These are phyloP conservation scores for bread wheat (Triticum aestivum) DNA, from an alignment of 176 grass and related monocot genomes.

Conservation along the genomic window IWGSC_CS_RefSeq_v2.1 NC_057808.1:137982657-137983156, in stretches of 20 bases:
- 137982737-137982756: conserved; percentile 63
- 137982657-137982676: conserved; percentile 40
- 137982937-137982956: conserved; percentile 3
- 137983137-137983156: neutral
- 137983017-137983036: neutral
- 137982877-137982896: neutral
- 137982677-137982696: conserved; percentile 35
- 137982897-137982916: neutral
- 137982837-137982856: conserved; percentile 17
- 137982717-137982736: conserved; percentile 36
- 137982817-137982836: neutral
- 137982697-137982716: conserved; percentile 12
- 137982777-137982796: conserved; percentile 3
- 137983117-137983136: neutral
- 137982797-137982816: neutral
- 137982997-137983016: neutral
- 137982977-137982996: neutral
- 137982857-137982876: neutral
- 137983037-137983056: neutral
- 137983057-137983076: neutral
- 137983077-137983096: neutral
- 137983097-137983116: neutral
- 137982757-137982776: neutral
- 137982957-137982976: neutral
- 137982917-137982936: conserved; percentile 11